phyloP scores from a whole-genome alignment of 2,329 filamentous ascomycete genomes.

The Pseudopithomyces chartarum region DNA sequence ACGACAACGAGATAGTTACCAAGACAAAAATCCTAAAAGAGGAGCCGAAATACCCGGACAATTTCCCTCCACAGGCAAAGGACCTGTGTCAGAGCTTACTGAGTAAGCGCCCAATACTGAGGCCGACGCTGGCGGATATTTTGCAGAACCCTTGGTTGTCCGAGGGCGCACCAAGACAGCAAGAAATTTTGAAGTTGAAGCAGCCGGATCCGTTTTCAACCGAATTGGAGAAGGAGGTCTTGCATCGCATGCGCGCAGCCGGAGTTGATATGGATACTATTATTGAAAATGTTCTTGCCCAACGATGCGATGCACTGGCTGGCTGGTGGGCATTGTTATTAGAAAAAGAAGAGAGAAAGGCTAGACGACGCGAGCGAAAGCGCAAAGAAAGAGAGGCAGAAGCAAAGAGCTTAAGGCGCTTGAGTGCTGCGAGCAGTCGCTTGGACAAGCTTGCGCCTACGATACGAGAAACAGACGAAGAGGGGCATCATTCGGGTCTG shows the following conservation, averaged over 20 bases:
- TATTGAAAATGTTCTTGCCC: slow-evolving; percentile 89
- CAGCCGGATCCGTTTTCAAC: slow-evolving; percentile 84
- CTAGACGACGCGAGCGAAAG: slow-evolving; percentile 77
- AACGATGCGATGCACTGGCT: slow-evolving; percentile 85
- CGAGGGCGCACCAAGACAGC: slow-evolving; percentile 85
- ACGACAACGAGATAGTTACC: slow-evolving; percentile 88
- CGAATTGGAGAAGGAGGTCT: slow-evolving; percentile 82
- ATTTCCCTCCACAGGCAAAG: slow-evolving; percentile 77
- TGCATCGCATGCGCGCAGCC: slow-evolving; percentile 90
- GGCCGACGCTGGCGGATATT: slow-evolving; percentile 83
- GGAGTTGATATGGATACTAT: slow-evolving; percentile 94
- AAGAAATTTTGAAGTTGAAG: slow-evolving; percentile 83
- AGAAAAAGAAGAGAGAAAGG: slow-evolving; percentile 93
- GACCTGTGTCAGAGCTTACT: slow-evolving; percentile 79
- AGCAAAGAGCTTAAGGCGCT: slow-evolving; percentile 74
- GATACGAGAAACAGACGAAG: slow-evolving; percentile 79
- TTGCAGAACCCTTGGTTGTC: slow-evolving; percentile 85
- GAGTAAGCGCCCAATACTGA: slow-evolving; percentile 84
- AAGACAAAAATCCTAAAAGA: slow-evolving; percentile 82
- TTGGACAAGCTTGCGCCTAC: slow-evolving; percentile 80
- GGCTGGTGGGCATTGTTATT: slow-evolving; percentile 96
- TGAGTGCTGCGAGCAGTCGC: slow-evolving; percentile 89
- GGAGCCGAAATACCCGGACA: slow-evolving; percentile 83
- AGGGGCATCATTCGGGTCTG: slow-evolving; percentile 59
- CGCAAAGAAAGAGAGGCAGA: slow-evolving; percentile 84